Base-by-base conservation (phyloP, 495 filamentous ascomycete species). In the Podospora didyma region DNA sequence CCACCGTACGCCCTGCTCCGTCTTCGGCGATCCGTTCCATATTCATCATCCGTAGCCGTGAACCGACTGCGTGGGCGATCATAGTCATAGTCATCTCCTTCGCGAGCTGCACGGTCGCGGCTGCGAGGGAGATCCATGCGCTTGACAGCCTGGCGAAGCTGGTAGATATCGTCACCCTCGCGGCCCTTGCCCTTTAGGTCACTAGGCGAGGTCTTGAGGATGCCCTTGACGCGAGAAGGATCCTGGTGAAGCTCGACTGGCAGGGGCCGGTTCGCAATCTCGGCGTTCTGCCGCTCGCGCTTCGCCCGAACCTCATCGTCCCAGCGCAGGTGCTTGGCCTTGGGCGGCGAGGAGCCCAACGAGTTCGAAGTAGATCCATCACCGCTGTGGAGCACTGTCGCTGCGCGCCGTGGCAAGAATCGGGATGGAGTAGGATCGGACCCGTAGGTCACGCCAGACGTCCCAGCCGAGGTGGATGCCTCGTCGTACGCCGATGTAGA, bases 181-280 rank as follows among this genome's bases (percentile, higher is more conserved):
- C 51, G 37, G 48, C 48, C 23, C 21, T 46, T 35, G 14, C 51
- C 31, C 11, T 26, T 22, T 11, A 35, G 35, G 17, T 35, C 22
- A 41, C n/a, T 2, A 42, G 31, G 37, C 44, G 54, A 22, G 17
- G 56, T 59, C 66, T 72, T 72, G 16, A 72, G 61, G 46, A 72
- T 72, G 19, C 66, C 54, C 62, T 72, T 72, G 31, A 63, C 45
- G 22, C 41, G 23, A 31, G 3, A 9, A 10, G 49, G 47, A 2
- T 52, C 55, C 22, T 37, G 54, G 47, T 48, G 55, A 6, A 46
- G 20, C 31, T 41, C 56, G n/a, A 65, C 58, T 59, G 39, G 73
- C 64, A 11, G 62, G 62, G 54, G 60, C 39, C 49, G 65, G 47
- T 51, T 68, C 39, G 71, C 65, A 51, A 78, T 78, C 63, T 69